Evolutionary conservation across 2,329 filamentous ascomycete species (phyloP).

Genomic region (Neonectria punicea): DNA sequence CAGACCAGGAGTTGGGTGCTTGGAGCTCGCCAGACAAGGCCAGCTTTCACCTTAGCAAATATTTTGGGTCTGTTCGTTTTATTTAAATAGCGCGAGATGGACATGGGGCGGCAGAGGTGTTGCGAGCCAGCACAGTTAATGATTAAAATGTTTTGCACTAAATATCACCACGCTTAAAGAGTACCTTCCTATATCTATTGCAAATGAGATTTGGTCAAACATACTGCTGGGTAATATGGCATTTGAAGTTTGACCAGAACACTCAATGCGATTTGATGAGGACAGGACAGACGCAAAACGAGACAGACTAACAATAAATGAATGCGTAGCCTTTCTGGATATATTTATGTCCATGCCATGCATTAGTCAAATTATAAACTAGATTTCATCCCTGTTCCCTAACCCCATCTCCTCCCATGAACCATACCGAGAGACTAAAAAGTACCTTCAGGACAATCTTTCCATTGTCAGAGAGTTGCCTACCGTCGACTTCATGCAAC

Average conservation of each 20-base stretch:
- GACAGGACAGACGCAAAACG: too few species aligned
- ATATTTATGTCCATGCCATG: neutral
- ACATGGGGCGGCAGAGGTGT: neutral
- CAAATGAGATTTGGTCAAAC: neutral
- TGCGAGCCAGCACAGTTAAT: too few species aligned
- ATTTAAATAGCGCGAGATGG: slow-evolving; percentile 35
- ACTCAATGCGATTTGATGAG: too few species aligned
- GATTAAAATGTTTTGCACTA: too few species aligned
- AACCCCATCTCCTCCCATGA: neutral
- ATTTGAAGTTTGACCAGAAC: too few species aligned
- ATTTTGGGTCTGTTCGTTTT: slow-evolving; percentile 55
- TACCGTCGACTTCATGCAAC: neutral
- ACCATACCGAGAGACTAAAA: neutral
- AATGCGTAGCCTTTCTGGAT: neutral
- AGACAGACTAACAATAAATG: neutral
- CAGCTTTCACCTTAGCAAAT: slow-evolving; percentile 60
- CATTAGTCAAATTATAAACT: neutral
- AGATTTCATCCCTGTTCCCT: neutral
- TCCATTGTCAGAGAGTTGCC: neutral
- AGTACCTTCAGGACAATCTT: neutral
- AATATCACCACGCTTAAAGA: too few species aligned
- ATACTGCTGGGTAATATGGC: neutral
- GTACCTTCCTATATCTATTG: too few species aligned
- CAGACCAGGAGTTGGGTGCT: slow-evolving; percentile 55
- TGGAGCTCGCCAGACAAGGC: slow-evolving; percentile 59